Percentiles rank a stretch among this genome's conserved stretches.
Evolutionary conservation across 1,284 basidiomycete genomes (phyloP).

Genomic region (Cryptococcus amylolentus): DNA sequence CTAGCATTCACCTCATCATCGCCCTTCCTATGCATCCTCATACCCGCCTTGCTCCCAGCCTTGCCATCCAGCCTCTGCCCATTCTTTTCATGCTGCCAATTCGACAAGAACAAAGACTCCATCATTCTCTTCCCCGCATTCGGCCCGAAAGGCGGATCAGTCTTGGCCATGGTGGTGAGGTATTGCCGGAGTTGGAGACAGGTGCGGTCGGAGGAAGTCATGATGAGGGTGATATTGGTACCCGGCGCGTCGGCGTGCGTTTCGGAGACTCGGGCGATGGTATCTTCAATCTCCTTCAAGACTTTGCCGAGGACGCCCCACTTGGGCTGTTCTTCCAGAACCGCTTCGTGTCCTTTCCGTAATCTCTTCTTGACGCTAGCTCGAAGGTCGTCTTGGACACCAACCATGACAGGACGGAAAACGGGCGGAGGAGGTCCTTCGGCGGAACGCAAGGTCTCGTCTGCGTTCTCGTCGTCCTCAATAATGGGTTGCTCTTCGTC

Average conservation of each 20-base stretch:
- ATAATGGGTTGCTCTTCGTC: slow-evolving; percentile 15
- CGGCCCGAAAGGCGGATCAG: slow-evolving; percentile 53
- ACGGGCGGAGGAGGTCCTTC: slow-evolving; percentile 47
- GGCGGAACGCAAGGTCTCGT: slow-evolving; percentile 59
- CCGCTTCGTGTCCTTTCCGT: slow-evolving; percentile 74
- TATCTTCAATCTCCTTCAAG: slow-evolving; percentile 86
- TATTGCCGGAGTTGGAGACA: slow-evolving; percentile 74
- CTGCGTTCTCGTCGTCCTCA: slow-evolving; percentile 24
- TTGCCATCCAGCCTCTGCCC: slow-evolving; percentile 32
- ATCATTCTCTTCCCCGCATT: slow-evolving; percentile 68
- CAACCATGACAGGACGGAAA: slow-evolving; percentile 35
- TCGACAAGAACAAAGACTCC: slow-evolving; percentile 50
- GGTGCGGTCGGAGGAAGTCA: slow-evolving; percentile 78
- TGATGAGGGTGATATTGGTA: slow-evolving; percentile 75
- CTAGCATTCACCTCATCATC: slow-evolving; percentile 33
- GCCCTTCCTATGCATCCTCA: slow-evolving; percentile 25
- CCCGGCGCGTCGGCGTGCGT: slow-evolving; percentile 56
- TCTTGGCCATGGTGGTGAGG: slow-evolving; percentile 62
- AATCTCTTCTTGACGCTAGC: slow-evolving; percentile 57
- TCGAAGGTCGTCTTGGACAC: slow-evolving; percentile 30
- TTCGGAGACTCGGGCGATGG: slow-evolving; percentile 55
- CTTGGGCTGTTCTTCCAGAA: slow-evolving; percentile 92
- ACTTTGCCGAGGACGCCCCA: slow-evolving; percentile 84
- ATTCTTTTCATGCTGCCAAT: slow-evolving; percentile 48
- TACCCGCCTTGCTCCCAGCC: slow-evolving; percentile 30